Percentiles rank a stretch among this genome's conserved stretches.
phyloP scores from a whole-genome alignment of 257 asterid genomes.

The Echium plantagineum region DNA sequence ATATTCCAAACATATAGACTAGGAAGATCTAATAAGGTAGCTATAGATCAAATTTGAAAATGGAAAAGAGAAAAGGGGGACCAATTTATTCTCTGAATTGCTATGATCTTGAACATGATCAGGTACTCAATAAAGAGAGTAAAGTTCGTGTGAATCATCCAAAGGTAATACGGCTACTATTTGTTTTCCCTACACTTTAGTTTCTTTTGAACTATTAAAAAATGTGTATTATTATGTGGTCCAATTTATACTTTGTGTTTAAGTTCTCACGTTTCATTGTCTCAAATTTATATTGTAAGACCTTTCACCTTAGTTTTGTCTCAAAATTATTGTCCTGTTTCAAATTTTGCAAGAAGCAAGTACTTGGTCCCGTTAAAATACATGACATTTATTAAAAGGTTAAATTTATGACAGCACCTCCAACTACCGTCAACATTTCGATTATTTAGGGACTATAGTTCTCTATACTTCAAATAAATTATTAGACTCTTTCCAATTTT shows the following conservation, averaged over 20 bases:
- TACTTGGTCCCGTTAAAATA: too few relatives aligned
- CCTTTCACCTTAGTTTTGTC: too few relatives aligned
- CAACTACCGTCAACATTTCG: too few relatives aligned
- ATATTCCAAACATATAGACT: too few relatives aligned
- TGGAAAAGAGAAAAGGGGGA: background rate
- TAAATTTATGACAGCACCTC: too few relatives aligned
- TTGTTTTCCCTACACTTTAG: background rate
- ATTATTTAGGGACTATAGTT: too few relatives aligned
- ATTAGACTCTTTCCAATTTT: too few relatives aligned
- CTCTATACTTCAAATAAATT: too few relatives aligned
- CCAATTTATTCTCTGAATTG: constrained; percentile 6
- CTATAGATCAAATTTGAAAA: background rate
- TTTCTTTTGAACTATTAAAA: background rate
- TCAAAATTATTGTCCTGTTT: too few relatives aligned
- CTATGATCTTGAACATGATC: constrained; percentile 8
- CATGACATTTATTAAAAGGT: too few relatives aligned
- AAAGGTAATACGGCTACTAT: background rate
- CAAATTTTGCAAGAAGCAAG: too few relatives aligned
- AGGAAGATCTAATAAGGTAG: too few relatives aligned
- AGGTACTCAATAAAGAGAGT: constrained; percentile 4
- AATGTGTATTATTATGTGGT: background rate
- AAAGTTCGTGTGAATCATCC: background rate
- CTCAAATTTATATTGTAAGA: background rate
- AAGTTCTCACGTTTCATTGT: background rate
- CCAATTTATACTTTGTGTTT: background rate